These are phyloP conservation scores for Cercospora brassicicola DNA, from an alignment of 2,329 filamentous ascomycete species.

Conservation along the genomic window DNA sequence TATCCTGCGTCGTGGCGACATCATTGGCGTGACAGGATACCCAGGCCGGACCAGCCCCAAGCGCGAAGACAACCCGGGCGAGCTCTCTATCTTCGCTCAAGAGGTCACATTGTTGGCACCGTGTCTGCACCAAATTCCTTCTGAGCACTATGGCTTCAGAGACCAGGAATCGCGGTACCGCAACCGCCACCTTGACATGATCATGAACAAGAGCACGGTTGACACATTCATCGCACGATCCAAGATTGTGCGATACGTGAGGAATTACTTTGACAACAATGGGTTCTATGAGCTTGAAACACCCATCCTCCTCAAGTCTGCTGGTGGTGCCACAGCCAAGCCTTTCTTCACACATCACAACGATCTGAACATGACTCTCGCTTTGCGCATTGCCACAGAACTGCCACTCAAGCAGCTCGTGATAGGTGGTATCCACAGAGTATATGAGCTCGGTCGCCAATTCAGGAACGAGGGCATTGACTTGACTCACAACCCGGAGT, in stretches of 20 bases:
- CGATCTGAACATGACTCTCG: conserved; percentile 90
- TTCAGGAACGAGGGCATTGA: conserved; percentile 94
- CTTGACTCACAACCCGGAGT: conserved; percentile 95
- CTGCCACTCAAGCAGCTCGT: conserved; percentile 95
- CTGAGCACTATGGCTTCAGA: conserved; percentile 91
- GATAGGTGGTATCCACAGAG: conserved; percentile 88
- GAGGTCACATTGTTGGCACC: conserved; percentile 85
- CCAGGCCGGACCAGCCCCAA: conserved; percentile 83
- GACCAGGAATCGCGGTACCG: conserved; percentile 91
- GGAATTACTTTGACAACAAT: conserved; percentile 78
- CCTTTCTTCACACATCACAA: conserved; percentile 97
- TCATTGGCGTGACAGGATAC: conserved; percentile 83
- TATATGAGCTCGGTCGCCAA: conserved; percentile 93
- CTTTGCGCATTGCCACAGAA: conserved; percentile 91
- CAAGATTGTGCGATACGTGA: conserved; percentile 86
- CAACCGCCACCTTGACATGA: conserved; percentile 89
- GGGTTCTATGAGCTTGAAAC: conserved; percentile 95
- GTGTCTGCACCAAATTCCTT: conserved; percentile 85
- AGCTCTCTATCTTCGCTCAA: conserved; percentile 88
- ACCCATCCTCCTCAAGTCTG: conserved; percentile 94
- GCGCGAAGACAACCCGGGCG: conserved; percentile 70
- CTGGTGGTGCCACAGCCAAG: conserved; percentile 91
- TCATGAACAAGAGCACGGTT: conserved; percentile 88
- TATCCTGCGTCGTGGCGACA: conserved; percentile 83
- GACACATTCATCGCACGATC: conserved; percentile 81